A percentile compares a stretch with the other conserved stretches of the same genome.
Evolutionary conservation across 1,284 basidiomycete genomes (phyloP).

Genomic region (Rhizoctonia solani): DNA sequence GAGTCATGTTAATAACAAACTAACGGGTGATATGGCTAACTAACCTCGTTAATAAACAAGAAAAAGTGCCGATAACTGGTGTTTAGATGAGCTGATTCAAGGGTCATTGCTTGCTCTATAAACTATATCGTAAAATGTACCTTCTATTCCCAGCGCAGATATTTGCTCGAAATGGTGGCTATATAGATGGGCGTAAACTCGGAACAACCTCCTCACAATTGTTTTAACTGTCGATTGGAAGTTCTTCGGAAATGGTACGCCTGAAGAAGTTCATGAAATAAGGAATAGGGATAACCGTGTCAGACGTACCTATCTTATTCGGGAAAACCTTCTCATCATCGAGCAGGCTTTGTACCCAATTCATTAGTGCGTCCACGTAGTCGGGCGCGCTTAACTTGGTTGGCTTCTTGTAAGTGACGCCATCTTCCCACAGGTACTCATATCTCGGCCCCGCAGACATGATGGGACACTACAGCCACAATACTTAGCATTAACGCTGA

Average conservation of each 20-base stretch:
- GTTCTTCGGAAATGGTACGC: slow-evolving; percentile 88
- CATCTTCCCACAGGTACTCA: slow-evolving; percentile 99
- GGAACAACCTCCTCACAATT: slow-evolving; percentile 90
- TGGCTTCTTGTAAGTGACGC: slow-evolving; percentile 87
- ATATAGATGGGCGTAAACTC: slow-evolving; percentile 98
- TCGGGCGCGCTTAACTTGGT: slow-evolving; percentile 93
- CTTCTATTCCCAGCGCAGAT: slow-evolving; percentile 97
- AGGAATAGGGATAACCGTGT: background rate
- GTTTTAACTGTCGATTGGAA: slow-evolving; percentile 92
- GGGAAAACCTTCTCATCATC: slow-evolving; percentile 95
- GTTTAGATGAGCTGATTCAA: slow-evolving; percentile 87
- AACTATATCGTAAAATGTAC: slow-evolving; percentile 51
- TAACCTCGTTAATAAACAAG: slow-evolving; percentile 92
- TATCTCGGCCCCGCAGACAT: slow-evolving; percentile 96
- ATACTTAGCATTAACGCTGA: background rate
- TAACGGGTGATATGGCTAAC: slow-evolving; percentile 35
- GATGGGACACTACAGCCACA: slow-evolving; percentile 80
- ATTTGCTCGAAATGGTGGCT: slow-evolving; percentile 99
- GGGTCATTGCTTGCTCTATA: background rate
- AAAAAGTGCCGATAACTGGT: slow-evolving; percentile 99
- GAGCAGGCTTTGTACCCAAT: slow-evolving; percentile 92
- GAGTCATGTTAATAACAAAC: background rate
- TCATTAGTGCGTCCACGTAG: slow-evolving; percentile 98
- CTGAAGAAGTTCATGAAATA: slow-evolving; percentile 48
- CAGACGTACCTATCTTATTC: slow-evolving; percentile 80